These are phyloP conservation scores for Hyphopichia burtonii DNA, from an alignment of 1,139 yeast species.

Conservation along the genomic window DNA sequence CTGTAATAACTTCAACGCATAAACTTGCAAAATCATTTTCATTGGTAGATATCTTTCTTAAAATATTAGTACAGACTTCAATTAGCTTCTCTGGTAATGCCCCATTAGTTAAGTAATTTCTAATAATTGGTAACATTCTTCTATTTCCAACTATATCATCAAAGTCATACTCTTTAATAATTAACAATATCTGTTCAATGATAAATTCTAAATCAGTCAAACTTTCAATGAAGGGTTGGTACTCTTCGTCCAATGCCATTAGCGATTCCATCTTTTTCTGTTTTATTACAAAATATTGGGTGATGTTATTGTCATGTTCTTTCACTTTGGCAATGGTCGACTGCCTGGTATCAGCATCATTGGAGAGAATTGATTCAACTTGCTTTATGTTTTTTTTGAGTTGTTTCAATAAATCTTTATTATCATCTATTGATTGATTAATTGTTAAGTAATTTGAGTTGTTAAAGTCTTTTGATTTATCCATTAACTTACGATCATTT, in stretches of 20 bases:
- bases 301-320: background rate
- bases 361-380: slow-evolving; percentile 1
- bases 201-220: slow-evolving; percentile 69
- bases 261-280: slow-evolving; percentile 4
- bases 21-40: slow-evolving; percentile 84
- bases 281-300: background rate
- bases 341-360: background rate
- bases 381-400: slow-evolving; percentile 6
- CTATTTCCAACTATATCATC: slow-evolving; percentile 92
- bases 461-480: background rate
- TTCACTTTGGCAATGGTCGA: background rate
- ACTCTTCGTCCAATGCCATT: slow-evolving; percentile 19
- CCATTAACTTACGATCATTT: background rate
- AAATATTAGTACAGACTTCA: slow-evolving; percentile 59
- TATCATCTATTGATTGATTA: slow-evolving; percentile 2
- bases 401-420: slow-evolving; percentile 16
- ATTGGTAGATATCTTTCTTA: slow-evolving; percentile 68
- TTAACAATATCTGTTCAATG: slow-evolving; percentile 66
- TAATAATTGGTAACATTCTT: slow-evolving; percentile 69
- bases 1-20: slow-evolving; percentile 84
- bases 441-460: background rate
- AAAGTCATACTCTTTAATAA: slow-evolving; percentile 75
- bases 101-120: slow-evolving; percentile 59
- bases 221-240: slow-evolving; percentile 24
- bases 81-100: slow-evolving; percentile 54